phyloP scores from a whole-genome alignment of 176 grass and related monocot genomes.

The Rhipidocladum racemiflorum region DNA sequence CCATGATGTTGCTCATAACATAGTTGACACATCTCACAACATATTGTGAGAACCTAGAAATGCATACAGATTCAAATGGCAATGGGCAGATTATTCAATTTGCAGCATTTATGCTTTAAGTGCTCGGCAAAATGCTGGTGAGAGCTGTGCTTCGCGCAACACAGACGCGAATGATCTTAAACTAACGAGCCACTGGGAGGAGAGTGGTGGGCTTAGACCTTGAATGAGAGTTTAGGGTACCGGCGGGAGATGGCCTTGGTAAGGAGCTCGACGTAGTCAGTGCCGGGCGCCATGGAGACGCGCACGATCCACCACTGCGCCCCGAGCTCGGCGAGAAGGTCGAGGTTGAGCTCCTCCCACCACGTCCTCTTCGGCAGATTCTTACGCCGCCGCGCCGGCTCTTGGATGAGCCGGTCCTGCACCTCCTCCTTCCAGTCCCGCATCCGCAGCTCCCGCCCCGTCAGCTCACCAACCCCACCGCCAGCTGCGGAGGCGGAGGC shows the following conservation, averaged over 20 bases:
- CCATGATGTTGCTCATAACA: neutral
- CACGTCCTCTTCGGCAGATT: slow-evolving; percentile 43
- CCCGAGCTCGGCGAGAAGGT: slow-evolving; percentile 61
- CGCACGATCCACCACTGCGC: slow-evolving; percentile 88
- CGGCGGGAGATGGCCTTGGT: slow-evolving; percentile 44
- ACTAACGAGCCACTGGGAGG: neutral
- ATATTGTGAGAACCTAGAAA: neutral
- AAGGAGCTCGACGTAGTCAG: slow-evolving; percentile 60
- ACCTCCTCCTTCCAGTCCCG: slow-evolving; percentile 85
- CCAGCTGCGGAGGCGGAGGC: neutral
- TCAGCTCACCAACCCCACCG: slow-evolving; percentile 29
- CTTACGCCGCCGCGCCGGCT: slow-evolving; percentile 41
- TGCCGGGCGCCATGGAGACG: slow-evolving; percentile 62
- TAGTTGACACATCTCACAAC: neutral
- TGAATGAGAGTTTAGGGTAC: slow-evolving; percentile 59
- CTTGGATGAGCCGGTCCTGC: slow-evolving; percentile 71
- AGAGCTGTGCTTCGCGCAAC: neutral
- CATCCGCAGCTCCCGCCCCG: slow-evolving; percentile 51
- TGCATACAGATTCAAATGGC: neutral
- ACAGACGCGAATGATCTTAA: neutral
- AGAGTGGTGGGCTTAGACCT: slow-evolving; percentile 20
- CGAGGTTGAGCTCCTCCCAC: slow-evolving; percentile 72
- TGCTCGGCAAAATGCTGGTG: neutral
- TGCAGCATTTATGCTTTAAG: neutral
- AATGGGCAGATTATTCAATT: neutral